Evolutionary conservation across 225 moss, liverwort and hornwort species (phyloP), one percentile per base, ranked within the genome.

Genomic region (Thuidium tamariscinum): DNA sequence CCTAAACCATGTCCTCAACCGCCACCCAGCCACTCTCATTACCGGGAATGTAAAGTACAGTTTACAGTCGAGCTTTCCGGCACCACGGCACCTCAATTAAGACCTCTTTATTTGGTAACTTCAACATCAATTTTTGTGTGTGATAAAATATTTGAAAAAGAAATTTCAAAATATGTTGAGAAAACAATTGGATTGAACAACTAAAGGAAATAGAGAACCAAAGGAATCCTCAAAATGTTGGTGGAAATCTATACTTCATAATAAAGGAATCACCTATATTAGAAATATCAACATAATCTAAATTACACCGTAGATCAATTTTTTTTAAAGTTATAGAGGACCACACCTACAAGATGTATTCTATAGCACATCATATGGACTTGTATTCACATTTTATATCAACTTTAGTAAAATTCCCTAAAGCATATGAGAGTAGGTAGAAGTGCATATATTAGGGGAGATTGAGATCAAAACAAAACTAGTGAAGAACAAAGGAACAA

Each of bases 181-280:
- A 32, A 32, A 74, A 34, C 32, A 20, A 32, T 21, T 51, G 13
- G 34, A 22, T 74, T 29, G 7, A 74, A 13, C 0, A 0, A 2
- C 46, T 17, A 1, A 34, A 74, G 7, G 21, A 0, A 21, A 51
- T 8, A 4, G 5, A 34, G 34, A 25, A 55, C 23, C 25, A 6
- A 55, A 0, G 0, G 25, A 25, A 76, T 23, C 16, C 4, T 76
- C 0, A 0, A 16, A 76, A 14, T 76, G 4, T 36, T 16, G 6
- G 2, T 14, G 0, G 3, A 54, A 76, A n/a, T 5, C 2, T 1
- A 14, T 22, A 0, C 15, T 23, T 22, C 1, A 34, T 3, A 8
- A 8, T 0, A 4, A 1, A n/a, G n/a, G n/a, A 52, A 75, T 75
- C 0, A 1, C 1, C 0, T n/a, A 0, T 14, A 74, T 34, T 34